A percentile compares a stretch with the other conserved stretches of the same genome.
Evolutionary conservation across 164 flowering plant genomes (phyloP).

Genomic region (Vitis amurensis): DNA sequence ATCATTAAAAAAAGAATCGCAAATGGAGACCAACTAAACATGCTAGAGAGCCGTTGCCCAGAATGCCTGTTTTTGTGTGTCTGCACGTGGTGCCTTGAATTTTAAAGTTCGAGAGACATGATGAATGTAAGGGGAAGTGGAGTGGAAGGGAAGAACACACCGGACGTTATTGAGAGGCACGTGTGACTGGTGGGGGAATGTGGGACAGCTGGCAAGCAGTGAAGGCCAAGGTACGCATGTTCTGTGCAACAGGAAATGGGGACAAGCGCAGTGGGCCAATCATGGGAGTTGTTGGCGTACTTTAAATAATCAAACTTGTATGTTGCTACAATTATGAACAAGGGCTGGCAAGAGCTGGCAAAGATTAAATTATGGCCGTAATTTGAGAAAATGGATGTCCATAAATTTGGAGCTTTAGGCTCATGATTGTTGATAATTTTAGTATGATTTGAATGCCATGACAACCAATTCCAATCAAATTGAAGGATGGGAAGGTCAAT

Average conservation of each 20-base stretch:
- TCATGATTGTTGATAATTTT: not conserved
- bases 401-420: not conserved
- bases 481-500: no score
- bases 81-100: constrained; percentile 7
- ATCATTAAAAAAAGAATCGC: constrained; percentile 1
- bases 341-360: constrained; percentile 25
- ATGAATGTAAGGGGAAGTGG: not conserved
- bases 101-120: not conserved
- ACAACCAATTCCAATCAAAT: no score
- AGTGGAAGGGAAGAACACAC: not conserved
- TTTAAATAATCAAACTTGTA: not conserved
- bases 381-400: not conserved
- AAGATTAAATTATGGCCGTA: not conserved
- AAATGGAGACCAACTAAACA: constrained; percentile 18
- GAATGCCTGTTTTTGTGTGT: not conserved
- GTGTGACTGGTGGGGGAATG: not conserved
- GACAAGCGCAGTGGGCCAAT: not conserved
- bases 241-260: not conserved
- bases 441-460: no score
- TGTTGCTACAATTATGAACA: not conserved
- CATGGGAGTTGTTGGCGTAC: not conserved
- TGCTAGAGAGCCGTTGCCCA: not conserved
- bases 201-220: not conserved
- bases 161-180: not conserved
- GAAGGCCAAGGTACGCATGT: not conserved